Evolutionary conservation across 495 filamentous ascomycete genomes (phyloP).

Genomic region (Chaetomium tenue): DNA sequence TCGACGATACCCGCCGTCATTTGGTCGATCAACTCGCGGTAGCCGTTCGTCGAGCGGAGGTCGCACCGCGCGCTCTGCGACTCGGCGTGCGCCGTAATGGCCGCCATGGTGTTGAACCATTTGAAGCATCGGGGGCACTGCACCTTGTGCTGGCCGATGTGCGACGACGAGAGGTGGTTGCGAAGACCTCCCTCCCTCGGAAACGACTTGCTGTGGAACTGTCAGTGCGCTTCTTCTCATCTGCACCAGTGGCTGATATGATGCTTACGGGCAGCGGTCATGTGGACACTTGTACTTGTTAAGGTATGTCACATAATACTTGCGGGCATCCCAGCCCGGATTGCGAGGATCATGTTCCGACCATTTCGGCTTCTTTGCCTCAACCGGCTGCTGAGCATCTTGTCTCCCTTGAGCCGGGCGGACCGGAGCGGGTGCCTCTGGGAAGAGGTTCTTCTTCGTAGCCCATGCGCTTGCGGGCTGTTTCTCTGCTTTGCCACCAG

Average conservation of each 20-base stretch:
- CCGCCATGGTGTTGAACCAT: slow-evolving; percentile 31
- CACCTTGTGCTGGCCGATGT: slow-evolving; percentile 26
- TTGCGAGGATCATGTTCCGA: slow-evolving; percentile 32
- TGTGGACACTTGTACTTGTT: slow-evolving; percentile 44
- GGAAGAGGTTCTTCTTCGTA: slow-evolving; percentile 28
- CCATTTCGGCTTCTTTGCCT: neutral
- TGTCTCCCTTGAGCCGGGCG: slow-evolving; percentile 15
- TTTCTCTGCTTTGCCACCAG: slow-evolving; percentile 13
- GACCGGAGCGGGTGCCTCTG: slow-evolving; percentile 15
- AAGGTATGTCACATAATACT: slow-evolving; percentile 31
- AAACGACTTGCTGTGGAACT: slow-evolving; percentile 36
- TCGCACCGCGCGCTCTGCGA: slow-evolving; percentile 30
- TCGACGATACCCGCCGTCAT: slow-evolving; percentile 32
- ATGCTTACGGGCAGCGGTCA: slow-evolving; percentile 40
- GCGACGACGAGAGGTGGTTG: slow-evolving; percentile 35
- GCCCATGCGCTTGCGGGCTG: slow-evolving; percentile 19
- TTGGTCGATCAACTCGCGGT: slow-evolving; percentile 26
- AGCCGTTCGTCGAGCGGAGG: slow-evolving; percentile 22
- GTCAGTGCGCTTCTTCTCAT: neutral
- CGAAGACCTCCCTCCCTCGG: slow-evolving; percentile 21
- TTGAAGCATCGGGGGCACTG: slow-evolving; percentile 37
- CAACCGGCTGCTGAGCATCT: slow-evolving; percentile 11
- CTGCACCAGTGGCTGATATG: neutral
- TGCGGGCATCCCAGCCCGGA: slow-evolving; percentile 32
- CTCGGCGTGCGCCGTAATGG: slow-evolving; percentile 39